Percentiles rank a stretch among this genome's conserved stretches.
These are phyloP conservation scores for Adansonia grandidieri DNA, from an alignment of 441 rosid species.

Conservation along the genomic window DNA sequence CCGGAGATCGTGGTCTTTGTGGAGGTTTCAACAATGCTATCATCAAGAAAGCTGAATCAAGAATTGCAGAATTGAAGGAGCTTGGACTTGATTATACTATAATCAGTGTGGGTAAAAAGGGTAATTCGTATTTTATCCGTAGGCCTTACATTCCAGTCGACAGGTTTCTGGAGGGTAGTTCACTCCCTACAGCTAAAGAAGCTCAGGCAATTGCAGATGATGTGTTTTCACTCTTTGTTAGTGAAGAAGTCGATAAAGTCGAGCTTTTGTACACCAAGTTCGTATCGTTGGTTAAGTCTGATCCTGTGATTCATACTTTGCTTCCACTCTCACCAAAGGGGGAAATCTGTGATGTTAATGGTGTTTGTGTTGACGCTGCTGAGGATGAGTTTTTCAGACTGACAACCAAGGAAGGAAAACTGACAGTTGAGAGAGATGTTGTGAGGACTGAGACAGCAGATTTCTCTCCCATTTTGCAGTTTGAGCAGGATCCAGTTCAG, in stretches of 20 bases:
- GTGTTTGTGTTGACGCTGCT: constrained; percentile 84
- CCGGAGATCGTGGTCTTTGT: constrained; percentile 89
- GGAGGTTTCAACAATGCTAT: constrained; percentile 76
- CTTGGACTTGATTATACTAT: constrained; percentile 73
- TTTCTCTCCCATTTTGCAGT: constrained; percentile 75
- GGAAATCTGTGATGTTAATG: constrained; percentile 82
- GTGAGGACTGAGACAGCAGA: constrained; percentile 53
- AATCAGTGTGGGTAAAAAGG: constrained; percentile 92
- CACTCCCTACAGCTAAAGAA: constrained; percentile 83
- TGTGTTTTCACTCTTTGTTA: constrained; percentile 79
- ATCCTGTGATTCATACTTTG: constrained; percentile 89
- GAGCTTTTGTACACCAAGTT: constrained; percentile 93
- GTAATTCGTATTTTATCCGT: constrained; percentile 72
- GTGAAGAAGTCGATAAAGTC: constrained; percentile 91
- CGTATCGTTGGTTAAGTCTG: constrained; percentile 81
- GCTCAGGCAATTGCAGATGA: constrained; percentile 92
- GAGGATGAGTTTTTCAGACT: constrained; percentile 91
- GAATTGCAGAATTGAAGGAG: constrained; percentile 67
- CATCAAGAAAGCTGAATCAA: constrained; percentile 71
- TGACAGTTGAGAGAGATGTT: constrained; percentile 75
- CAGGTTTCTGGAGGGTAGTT: constrained; percentile 57
- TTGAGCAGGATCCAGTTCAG: constrained; percentile 98
- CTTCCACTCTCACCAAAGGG: constrained; percentile 89
- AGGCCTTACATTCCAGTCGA: constrained; percentile 81
- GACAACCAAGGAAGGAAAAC: constrained; percentile 85